Percentiles rank a stretch among this genome's conserved stretches.
Evolutionary conservation across 768 basidiomycete species (phyloP).

Genomic region (Daedalea quercina): DNA sequence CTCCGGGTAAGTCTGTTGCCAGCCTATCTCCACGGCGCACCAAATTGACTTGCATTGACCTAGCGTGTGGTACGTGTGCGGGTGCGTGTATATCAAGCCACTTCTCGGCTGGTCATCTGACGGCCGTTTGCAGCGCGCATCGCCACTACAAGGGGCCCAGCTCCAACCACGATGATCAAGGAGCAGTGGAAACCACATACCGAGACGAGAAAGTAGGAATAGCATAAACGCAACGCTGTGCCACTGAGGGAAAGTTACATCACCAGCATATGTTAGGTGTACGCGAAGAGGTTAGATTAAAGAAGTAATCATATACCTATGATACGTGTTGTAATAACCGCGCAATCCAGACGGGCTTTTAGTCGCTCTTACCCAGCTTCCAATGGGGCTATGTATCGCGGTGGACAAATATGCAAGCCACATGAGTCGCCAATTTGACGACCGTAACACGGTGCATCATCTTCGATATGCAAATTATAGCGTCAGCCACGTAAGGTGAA

Average conservation of each 20-base stretch:
- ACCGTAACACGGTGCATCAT: too few relatives aligned
- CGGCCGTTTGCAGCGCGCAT: slow-evolving; percentile 6
- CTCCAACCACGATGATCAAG: slow-evolving; percentile 10
- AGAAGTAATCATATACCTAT: too few relatives aligned
- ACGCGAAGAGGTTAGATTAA: too few relatives aligned
- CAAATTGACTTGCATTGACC: neutral
- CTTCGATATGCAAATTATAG: too few relatives aligned
- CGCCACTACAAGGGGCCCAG: slow-evolving; percentile 22
- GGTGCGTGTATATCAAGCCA: slow-evolving; percentile 1
- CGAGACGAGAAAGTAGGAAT: neutral
- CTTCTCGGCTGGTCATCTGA: neutral
- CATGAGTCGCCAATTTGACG: neutral
- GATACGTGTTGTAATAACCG: neutral
- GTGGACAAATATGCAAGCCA: neutral
- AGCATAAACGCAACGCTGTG: neutral
- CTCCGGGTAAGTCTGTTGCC: slow-evolving; percentile 19
- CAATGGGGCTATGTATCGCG: too few relatives aligned
- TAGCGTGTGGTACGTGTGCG: neutral
- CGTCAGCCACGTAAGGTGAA: too few relatives aligned
- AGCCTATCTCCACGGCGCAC: neutral
- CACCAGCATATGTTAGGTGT: too few relatives aligned
- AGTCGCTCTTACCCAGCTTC: too few relatives aligned
- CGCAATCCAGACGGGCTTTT: too few relatives aligned
- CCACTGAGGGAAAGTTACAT: neutral
- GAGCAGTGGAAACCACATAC: neutral